A percentile compares a stretch with the other conserved stretches of the same genome.
phyloP scores from a whole-genome alignment of 1,139 yeast genomes.

The Candida glucosophila region DNA sequence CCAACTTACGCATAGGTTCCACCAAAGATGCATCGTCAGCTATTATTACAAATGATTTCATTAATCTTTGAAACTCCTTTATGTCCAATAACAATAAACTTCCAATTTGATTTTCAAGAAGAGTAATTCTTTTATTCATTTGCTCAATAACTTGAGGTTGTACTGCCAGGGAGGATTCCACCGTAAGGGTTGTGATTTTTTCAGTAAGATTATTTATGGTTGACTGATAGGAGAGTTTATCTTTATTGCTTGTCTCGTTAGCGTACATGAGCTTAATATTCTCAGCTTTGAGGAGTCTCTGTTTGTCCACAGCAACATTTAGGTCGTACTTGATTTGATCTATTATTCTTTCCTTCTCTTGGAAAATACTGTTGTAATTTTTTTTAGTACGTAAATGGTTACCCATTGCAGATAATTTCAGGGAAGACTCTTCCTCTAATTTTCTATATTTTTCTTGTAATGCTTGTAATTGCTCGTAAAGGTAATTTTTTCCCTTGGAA shows the following conservation, averaged over 20 bases:
- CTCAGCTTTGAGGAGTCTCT: conserved; percentile 40
- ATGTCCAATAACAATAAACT: conserved; percentile 31
- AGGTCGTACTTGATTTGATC: conserved; percentile 31
- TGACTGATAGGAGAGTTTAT: conserved; percentile 24
- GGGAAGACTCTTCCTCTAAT: conserved; percentile 17
- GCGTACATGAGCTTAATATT: conserved; percentile 36
- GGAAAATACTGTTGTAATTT: conserved; percentile 14
- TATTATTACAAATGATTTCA: conserved; percentile 43
- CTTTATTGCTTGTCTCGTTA: conserved; percentile 29
- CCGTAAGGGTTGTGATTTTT: conserved; percentile 17
- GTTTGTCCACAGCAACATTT: conserved; percentile 38
- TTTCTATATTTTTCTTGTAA: conserved; percentile 11
- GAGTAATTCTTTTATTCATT: conserved; percentile 9
- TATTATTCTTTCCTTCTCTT: conserved; percentile 13
- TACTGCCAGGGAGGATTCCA: conserved; percentile 11
- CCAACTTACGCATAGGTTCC: conserved; percentile 47
- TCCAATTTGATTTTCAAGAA: conserved; percentile 28
- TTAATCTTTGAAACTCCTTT: conserved; percentile 30
- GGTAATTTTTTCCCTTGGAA: no score
- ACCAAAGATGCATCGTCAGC: conserved; percentile 51
- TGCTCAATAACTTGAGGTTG: conserved; percentile 1
- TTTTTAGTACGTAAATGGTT: conserved; percentile 21
- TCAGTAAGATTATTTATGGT: conserved; percentile 25
- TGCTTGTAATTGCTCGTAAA: conserved; percentile 2
- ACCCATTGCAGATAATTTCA: conserved; percentile 19